These are phyloP conservation scores for Candida coleopterorum DNA, from an alignment of 805 yeast species.

Conservation along the genomic window DNA sequence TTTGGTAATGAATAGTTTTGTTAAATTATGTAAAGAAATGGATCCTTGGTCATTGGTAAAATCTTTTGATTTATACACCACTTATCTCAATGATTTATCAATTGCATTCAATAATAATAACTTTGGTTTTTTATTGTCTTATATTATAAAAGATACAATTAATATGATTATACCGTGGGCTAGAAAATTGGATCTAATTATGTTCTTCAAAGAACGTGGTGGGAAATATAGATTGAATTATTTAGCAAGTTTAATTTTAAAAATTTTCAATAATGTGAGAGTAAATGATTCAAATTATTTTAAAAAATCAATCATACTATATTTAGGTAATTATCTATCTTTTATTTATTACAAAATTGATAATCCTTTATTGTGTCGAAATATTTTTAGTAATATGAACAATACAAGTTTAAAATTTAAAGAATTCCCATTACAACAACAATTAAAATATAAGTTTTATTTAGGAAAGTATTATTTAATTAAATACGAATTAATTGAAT, in stretches of 20 bases:
- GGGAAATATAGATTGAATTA: slow-evolving; percentile 43
- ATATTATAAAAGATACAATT: slow-evolving; percentile 33
- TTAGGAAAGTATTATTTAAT: slow-evolving; percentile 51
- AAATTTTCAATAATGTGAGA: slow-evolving; percentile 57
- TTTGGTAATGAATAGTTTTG: slow-evolving; percentile 39
- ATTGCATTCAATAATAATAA: slow-evolving; percentile 44
- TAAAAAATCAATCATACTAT: slow-evolving; percentile 49
- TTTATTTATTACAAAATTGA: slow-evolving; percentile 50
- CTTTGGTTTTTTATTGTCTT: slow-evolving; percentile 33
- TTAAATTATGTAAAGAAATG: slow-evolving; percentile 44
- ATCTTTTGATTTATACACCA: slow-evolving; percentile 51
- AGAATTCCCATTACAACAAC: slow-evolving; percentile 39
- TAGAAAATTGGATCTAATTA: slow-evolving; percentile 31
- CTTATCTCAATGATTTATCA: slow-evolving; percentile 43
- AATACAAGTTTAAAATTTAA: slow-evolving; percentile 41
- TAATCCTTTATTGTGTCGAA: slow-evolving; percentile 55
- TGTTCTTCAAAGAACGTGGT: slow-evolving; percentile 39
- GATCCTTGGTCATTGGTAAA: slow-evolving; percentile 49
- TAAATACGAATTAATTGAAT: slow-evolving; percentile 45
- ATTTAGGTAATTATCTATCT: slow-evolving; percentile 51
- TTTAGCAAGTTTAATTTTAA: slow-evolving; percentile 50
- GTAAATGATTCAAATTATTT: slow-evolving; percentile 32
- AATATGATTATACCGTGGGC: slow-evolving; percentile 42
- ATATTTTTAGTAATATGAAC: slow-evolving; percentile 58
- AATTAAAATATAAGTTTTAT: slow-evolving; percentile 49